Percentiles rank a stretch among this genome's conserved stretches.
Conservation (phyloP, 2,329 filamentous ascomycete genomes). For the Daldinia sp. region DNA sequence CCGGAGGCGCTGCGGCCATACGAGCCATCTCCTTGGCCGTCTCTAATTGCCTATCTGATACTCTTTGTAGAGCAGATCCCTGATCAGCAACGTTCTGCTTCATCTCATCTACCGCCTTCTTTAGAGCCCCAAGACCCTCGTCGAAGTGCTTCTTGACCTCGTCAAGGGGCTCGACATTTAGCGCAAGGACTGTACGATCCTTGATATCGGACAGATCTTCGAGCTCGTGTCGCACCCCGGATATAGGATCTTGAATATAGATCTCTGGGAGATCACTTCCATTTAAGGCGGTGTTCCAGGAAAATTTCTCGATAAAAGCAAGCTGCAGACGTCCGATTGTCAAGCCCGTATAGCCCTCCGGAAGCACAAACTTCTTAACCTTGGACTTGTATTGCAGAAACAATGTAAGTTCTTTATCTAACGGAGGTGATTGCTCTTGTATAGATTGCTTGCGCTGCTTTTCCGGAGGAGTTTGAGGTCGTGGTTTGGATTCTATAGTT, state of each 20-base stretch:
- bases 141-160: slow-evolving; percentile 98
- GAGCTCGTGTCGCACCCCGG: slow-evolving; percentile 94
- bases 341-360: slow-evolving; percentile 83
- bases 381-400: slow-evolving; percentile 97
- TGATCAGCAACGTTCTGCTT: slow-evolving; percentile 86
- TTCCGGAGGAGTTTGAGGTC: slow-evolving; percentile 52
- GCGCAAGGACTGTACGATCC: slow-evolving; percentile 90
- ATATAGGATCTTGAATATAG: slow-evolving; percentile 95
- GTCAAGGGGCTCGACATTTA: slow-evolving; percentile 92
- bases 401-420: slow-evolving; percentile 86
- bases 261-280: slow-evolving; percentile 94
- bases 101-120: slow-evolving; percentile 84
- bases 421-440: slow-evolving; percentile 73
- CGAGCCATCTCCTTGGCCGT: slow-evolving; percentile 84
- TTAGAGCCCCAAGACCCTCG: slow-evolving; percentile 83
- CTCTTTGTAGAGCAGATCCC: slow-evolving; percentile 79
- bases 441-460: slow-evolving; percentile 62
- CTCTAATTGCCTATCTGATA: slow-evolving; percentile 91
- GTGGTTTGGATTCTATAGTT: slow-evolving; percentile 36
- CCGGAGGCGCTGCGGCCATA: slow-evolving; percentile 57
- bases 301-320: slow-evolving; percentile 98
- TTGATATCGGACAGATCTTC: slow-evolving; percentile 94
- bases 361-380: slow-evolving; percentile 92
- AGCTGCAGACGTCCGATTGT: slow-evolving; percentile 89
- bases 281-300: slow-evolving; percentile 97